Conservation (phyloP, 164 flowering plant genomes). For the Amborella trichopoda region DNA sequence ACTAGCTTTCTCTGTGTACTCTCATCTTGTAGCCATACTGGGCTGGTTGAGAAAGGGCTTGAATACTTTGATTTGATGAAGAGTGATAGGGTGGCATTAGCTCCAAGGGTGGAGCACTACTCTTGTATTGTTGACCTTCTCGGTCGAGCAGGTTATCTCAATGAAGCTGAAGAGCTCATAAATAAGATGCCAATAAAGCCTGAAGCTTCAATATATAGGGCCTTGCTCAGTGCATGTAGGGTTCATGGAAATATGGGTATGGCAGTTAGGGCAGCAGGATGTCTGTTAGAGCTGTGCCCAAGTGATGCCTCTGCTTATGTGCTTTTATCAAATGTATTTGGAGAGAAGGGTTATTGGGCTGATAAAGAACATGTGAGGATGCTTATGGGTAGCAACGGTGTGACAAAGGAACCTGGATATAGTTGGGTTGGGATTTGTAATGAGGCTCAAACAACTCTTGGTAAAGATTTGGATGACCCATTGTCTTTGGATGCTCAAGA, state of each 20-base stretch:
- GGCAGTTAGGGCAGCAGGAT: constrained; percentile 25
- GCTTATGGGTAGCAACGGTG: constrained; percentile 34
- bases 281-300: constrained; percentile 26
- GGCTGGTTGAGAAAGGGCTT: constrained; percentile 36
- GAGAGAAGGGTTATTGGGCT: constrained; percentile 30
- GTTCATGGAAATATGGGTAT: constrained; percentile 36
- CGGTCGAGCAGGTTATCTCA: constrained; percentile 33
- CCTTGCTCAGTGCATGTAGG: constrained; percentile 37
- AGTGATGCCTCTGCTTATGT: constrained; percentile 41
- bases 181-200: constrained; percentile 28
- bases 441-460: not conserved
- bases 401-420: constrained; percentile 33
- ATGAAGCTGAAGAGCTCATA: constrained; percentile 39
- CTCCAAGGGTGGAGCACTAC: constrained; percentile 31
- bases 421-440: constrained; percentile 28
- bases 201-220: constrained; percentile 25
- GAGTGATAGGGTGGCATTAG: constrained; percentile 8
- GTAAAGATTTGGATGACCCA: too few species aligned
- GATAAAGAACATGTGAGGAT: constrained; percentile 25
- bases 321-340: constrained; percentile 27
- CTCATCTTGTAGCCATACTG: constrained; percentile 48
- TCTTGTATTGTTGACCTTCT: constrained; percentile 36
- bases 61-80: constrained; percentile 32
- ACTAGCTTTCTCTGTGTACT: constrained; percentile 34
- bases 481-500: too few species aligned